Conservation (phyloP, 1,284 basidiomycete genomes). For the Rhodofomes roseus region DNA sequence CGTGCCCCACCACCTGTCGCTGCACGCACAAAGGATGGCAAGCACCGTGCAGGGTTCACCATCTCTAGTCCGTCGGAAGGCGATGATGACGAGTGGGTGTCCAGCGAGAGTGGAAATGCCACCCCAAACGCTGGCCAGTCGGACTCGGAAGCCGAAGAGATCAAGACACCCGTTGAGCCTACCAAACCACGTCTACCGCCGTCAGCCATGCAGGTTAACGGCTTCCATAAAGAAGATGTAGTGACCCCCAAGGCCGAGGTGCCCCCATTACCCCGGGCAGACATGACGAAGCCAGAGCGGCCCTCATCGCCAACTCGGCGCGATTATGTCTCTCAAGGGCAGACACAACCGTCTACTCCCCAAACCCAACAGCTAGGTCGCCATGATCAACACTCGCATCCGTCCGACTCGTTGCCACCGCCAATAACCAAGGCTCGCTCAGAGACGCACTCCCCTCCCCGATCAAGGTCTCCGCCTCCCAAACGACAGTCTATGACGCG, state of each 20-base stretch:
- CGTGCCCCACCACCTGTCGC: constrained; percentile 27
- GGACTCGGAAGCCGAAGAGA: constrained; percentile 41
- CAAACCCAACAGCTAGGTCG: constrained; percentile 7
- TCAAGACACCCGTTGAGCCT: constrained; percentile 25
- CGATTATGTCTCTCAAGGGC: constrained; percentile 14
- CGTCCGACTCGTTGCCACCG: constrained; percentile 21
- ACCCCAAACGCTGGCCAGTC: constrained; percentile 49
- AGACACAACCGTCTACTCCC: constrained; percentile 6
- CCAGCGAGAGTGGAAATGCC: constrained; percentile 68
- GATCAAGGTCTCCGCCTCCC: constrained; percentile 26
- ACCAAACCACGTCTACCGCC: constrained; percentile 14
- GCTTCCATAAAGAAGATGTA: constrained; percentile 20
- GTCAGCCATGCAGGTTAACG: constrained; percentile 17
- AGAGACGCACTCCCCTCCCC: constrained; percentile 40
- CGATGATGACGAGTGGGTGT: constrained; percentile 71
- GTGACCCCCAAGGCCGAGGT: constrained; percentile 33
- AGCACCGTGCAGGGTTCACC: constrained; percentile 54
- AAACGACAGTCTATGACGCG: constrained; percentile 43
- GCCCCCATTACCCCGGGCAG: constrained; percentile 31
- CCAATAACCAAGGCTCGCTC: constrained; percentile 33
- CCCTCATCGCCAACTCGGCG: constrained; percentile 17
- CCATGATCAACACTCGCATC: constrained; percentile 17
- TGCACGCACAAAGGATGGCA: constrained; percentile 28
- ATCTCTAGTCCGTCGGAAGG: constrained; percentile 48
- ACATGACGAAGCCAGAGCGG: constrained; percentile 24